phyloP scores from a whole-genome alignment of 2,329 filamentous ascomycete species.

The Bipolaris oryzae region DNA sequence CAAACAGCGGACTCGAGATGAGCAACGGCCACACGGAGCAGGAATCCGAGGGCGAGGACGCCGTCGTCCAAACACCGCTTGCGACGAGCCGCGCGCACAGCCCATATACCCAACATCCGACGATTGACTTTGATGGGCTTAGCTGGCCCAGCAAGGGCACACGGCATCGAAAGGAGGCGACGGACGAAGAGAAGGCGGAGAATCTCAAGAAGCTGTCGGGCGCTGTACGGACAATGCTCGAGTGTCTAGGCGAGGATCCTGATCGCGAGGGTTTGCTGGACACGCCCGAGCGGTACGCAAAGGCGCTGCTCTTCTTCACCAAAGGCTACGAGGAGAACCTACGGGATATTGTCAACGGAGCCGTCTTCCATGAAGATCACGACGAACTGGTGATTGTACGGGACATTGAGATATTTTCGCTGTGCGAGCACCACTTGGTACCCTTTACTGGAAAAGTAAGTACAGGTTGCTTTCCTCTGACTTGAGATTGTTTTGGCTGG shows the following conservation, averaged over 20 bases:
- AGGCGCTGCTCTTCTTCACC: slow-evolving; percentile 94
- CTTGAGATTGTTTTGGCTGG: no score
- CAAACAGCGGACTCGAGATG: slow-evolving; percentile 24
- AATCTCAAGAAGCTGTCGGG: slow-evolving; percentile 66
- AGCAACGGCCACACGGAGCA: slow-evolving; percentile 47
- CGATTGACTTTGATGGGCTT: slow-evolving; percentile 62
- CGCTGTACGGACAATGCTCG: slow-evolving; percentile 67
- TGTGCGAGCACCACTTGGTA: slow-evolving; percentile 97
- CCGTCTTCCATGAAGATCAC: slow-evolving; percentile 95
- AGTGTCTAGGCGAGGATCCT: slow-evolving; percentile 70
- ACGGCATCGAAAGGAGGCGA: slow-evolving; percentile 64
- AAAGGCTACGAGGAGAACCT: slow-evolving; percentile 97
- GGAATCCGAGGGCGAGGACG: slow-evolving; percentile 60
- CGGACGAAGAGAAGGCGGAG: slow-evolving; percentile 62
- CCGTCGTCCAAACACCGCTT: slow-evolving; percentile 57
- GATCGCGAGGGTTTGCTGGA: slow-evolving; percentile 67
- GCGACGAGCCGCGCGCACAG: slow-evolving; percentile 59
- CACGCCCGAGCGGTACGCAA: slow-evolving; percentile 85
- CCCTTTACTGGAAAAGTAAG: slow-evolving; percentile 91
- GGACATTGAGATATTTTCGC: slow-evolving; percentile 91
- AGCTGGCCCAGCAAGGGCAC: slow-evolving; percentile 67
- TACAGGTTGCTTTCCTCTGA: background rate
- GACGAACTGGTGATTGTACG: slow-evolving; percentile 98
- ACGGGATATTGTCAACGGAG: slow-evolving; percentile 86
- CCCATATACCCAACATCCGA: slow-evolving; percentile 58